Conservation (phyloP, 768 basidiomycete genomes). For the Coprinellus aureogranulatus region DNA sequence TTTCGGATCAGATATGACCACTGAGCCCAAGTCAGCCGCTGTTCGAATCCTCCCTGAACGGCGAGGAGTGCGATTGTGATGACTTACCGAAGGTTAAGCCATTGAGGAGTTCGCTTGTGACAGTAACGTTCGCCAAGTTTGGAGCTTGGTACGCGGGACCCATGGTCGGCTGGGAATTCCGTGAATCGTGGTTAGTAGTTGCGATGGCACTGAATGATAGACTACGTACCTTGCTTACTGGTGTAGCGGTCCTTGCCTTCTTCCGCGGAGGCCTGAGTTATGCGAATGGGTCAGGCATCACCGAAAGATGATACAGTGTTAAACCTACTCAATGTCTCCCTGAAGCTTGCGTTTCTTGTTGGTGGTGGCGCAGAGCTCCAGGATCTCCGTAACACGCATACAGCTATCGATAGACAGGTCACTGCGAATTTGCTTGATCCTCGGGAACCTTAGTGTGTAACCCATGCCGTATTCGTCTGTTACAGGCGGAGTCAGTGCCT, state of each 20-base stretch:
- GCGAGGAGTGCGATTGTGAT: not conserved
- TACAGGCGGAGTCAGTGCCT: not conserved
- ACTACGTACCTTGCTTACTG: constrained; percentile 44
- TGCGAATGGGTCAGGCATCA: not conserved
- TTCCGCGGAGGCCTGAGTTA: constrained; percentile 45
- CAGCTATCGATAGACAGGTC: constrained; percentile 76
- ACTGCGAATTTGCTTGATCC: constrained; percentile 75
- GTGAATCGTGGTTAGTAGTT: not conserved
- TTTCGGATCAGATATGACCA: constrained; percentile 74
- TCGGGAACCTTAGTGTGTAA: constrained; percentile 92
- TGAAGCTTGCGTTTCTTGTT: constrained; percentile 78
- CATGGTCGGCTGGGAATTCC: constrained; percentile 44
- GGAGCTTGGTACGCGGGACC: constrained; percentile 66
- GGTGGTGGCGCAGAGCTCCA: constrained; percentile 58
- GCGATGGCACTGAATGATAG: not conserved
- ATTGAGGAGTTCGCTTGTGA: constrained; percentile 65
- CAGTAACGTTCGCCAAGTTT: constrained; percentile 54
- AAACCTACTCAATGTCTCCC: constrained; percentile 47
- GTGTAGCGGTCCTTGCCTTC: constrained; percentile 48
- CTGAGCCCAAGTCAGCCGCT: too few relatives aligned
- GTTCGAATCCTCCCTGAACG: too few relatives aligned
- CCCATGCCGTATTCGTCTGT: constrained; percentile 80
- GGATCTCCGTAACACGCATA: constrained; percentile 39
- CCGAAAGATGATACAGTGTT: not conserved
- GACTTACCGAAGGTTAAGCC: constrained; percentile 77